A percentile compares a stretch with the other conserved stretches of the same genome.
These are phyloP conservation scores for Pseudozyma flocculosa DNA, from an alignment of 1,284 basidiomycete genomes.

Conservation along the genomic window DNA sequence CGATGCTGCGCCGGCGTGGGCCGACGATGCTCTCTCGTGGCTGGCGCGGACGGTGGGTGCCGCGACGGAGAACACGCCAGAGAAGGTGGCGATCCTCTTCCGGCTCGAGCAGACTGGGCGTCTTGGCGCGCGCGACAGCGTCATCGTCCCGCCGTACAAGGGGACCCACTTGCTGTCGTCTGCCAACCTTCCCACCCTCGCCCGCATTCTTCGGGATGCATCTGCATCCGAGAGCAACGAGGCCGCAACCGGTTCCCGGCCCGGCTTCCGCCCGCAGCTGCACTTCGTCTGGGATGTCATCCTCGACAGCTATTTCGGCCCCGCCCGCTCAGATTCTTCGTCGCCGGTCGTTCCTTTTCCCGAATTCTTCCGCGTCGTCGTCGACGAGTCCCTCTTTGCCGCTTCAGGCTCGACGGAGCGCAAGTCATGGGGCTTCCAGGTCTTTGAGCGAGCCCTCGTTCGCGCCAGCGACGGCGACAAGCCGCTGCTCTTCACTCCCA, in stretches of 20 bases:
- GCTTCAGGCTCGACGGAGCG: slow-evolving; percentile 79
- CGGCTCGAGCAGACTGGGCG: slow-evolving; percentile 60
- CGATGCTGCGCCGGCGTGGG: slow-evolving; percentile 15
- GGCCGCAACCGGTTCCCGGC: slow-evolving; percentile 55
- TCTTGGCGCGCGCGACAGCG: slow-evolving; percentile 64
- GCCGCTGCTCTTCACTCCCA: slow-evolving; percentile 86
- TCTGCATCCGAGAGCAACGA: slow-evolving; percentile 67
- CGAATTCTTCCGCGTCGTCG: slow-evolving; percentile 84
- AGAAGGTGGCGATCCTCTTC: slow-evolving; percentile 80
- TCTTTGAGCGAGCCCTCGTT: slow-evolving; percentile 78
- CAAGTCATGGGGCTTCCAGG: slow-evolving; percentile 93
- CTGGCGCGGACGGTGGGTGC: slow-evolving; percentile 23
- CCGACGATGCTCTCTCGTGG: slow-evolving; percentile 30
- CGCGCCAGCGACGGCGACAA: slow-evolving; percentile 70
- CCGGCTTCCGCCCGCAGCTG: slow-evolving; percentile 80
- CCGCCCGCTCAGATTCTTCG: slow-evolving; percentile 8
- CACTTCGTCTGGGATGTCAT: slow-evolving; percentile 90
- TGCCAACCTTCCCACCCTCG: slow-evolving; percentile 72
- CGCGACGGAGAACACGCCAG: slow-evolving; percentile 72
- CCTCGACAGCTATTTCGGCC: slow-evolving; percentile 71
- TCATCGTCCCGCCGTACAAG: slow-evolving; percentile 78
- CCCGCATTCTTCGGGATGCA: slow-evolving; percentile 59
- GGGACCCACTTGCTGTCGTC: slow-evolving; percentile 68
- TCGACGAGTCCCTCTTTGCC: slow-evolving; percentile 89
- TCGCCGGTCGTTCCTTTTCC: slow-evolving; percentile 66